Base-by-base conservation (phyloP, 805 yeast genomes). In the Pichia nakasei region DNA sequence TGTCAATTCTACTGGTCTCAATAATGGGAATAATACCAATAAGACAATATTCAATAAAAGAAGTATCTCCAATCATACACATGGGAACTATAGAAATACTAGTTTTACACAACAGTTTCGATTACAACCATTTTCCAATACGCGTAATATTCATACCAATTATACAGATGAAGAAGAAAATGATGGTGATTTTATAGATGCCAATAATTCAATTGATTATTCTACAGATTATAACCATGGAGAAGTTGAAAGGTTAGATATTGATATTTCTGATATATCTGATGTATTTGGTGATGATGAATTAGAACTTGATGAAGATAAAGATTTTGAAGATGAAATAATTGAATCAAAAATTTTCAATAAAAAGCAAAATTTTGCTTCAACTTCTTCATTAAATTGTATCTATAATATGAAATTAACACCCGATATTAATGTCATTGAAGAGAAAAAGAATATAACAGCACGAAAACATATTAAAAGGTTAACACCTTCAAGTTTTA, bases 251-350 rank as follows among this genome's bases (percentile, higher is more conserved):
- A 54, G 50, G 40, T 51, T 59, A n/a, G 64, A 61, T 38, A 38
- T 59, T 31, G 64, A 60, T 3, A 59, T 55, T 37, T 55, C 58
- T 8, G 58, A 54, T 46, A 51, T 58, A 13, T 48, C 45, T 20
- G 52, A 49, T 9, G 58, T 46, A 19, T 41, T 17, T 26, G 50
- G 44, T 7, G 46, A 44, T 17, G 53, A 50, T 12, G 55, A 46
- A 15, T 49, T 42, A n/a, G 56, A 48, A 24, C 52, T 42, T 3
- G 49, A 47, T 18, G 45, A 43, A 4, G 44, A 39, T n/a, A 36
- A 39, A n/a, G 33, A 31, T 15, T 19, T 13, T 15, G 35, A 26
- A 26, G 27, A 26, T 9, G 37, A 44, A 9, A 29, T 21, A 11
- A 17, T 9, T n/a, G 27, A n/a, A 13, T 9, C 32, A 15, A 15